These are phyloP conservation scores for Asterochloris erici DNA, from an alignment of 139 green algal species.

Conservation along the genomic window DNA sequence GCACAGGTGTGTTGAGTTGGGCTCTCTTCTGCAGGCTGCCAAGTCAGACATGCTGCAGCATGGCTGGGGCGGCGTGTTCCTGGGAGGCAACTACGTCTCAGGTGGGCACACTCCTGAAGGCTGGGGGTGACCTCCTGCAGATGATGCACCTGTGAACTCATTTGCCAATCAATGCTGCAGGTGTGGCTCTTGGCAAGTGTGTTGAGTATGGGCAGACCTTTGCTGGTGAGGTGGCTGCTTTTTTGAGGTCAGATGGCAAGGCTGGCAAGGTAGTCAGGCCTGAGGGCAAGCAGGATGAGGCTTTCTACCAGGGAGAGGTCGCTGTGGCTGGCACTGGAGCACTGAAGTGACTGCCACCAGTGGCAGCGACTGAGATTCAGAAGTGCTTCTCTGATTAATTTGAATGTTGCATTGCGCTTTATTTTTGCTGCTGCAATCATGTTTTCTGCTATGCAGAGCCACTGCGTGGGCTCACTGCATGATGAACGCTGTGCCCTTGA, in stretches of 20 bases:
- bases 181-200: conserved; percentile 94
- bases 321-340: not conserved
- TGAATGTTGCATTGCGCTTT: too few species aligned
- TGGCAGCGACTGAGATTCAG: too few species aligned
- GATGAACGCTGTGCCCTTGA: not conserved
- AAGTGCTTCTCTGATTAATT: too few species aligned
- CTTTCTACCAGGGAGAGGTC: conserved; percentile 19
- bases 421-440: too few species aligned
- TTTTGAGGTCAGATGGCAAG: not conserved
- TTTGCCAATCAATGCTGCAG: conserved; percentile 27
- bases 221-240: conserved; percentile 58
- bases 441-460: too few species aligned
- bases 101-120: conserved; percentile 14
- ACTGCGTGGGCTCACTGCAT: not conserved
- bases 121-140: not conserved
- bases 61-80: conserved; percentile 74
- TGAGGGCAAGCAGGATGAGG: conserved; percentile 11
- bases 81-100: conserved; percentile 98
- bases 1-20: too few species aligned
- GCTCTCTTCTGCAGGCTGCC: conserved; percentile 25
- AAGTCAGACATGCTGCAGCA: conserved; percentile 49
- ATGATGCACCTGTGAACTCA: not conserved
- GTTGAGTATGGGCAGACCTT: conserved; percentile 89
- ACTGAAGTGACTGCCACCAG: too few species aligned
- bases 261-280: not conserved